Conservation (phyloP, 495 filamentous ascomycete genomes). For the Trichoderma parareesei region DNA sequence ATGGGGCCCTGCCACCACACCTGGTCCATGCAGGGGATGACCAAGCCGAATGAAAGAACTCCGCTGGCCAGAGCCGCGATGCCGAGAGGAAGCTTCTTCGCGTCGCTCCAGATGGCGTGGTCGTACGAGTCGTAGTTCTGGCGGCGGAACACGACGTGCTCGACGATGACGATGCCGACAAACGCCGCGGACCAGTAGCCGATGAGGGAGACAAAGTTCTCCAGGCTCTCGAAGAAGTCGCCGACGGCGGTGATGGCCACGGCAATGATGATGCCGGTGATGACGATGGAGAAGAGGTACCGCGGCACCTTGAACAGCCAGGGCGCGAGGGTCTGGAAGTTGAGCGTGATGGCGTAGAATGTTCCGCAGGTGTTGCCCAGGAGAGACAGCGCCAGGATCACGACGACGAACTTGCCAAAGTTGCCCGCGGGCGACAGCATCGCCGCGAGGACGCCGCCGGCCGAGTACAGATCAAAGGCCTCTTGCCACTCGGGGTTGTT, state of each 20-base stretch:
- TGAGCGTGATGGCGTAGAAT: slow-evolving; percentile 45
- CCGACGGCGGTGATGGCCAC: slow-evolving; percentile 42
- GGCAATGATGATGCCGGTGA: slow-evolving; percentile 43
- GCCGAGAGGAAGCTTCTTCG: slow-evolving; percentile 36
- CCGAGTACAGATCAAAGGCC: slow-evolving; percentile 37
- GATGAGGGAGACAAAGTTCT: slow-evolving; percentile 48
- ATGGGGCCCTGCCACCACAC: slow-evolving; percentile 49
- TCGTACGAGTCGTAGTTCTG: slow-evolving; percentile 32
- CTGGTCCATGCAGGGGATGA: slow-evolving; percentile 48
- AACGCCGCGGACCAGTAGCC: slow-evolving; percentile 51
- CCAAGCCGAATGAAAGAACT: slow-evolving; percentile 34
- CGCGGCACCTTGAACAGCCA: slow-evolving; percentile 41
- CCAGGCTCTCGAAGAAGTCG: slow-evolving; percentile 42
- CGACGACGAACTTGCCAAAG: slow-evolving; percentile 49
- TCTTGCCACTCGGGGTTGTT: slow-evolving; percentile 35
- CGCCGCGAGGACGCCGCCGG: slow-evolving; percentile 47
- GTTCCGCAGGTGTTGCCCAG: slow-evolving; percentile 45
- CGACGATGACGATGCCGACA: slow-evolving; percentile 38
- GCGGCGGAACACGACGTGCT: slow-evolving; percentile 40
- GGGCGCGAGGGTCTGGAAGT: slow-evolving; percentile 47
- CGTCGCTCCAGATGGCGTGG: slow-evolving; percentile 39
- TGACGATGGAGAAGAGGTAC: slow-evolving; percentile 41
- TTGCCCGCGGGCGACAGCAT: slow-evolving; percentile 44
- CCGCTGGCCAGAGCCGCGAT: slow-evolving; percentile 35
- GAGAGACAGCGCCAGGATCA: slow-evolving; percentile 43